These are phyloP conservation scores for Wickerhamiella lipophila DNA, from an alignment of 805 yeast genomes.

Conservation along the genomic window DNA sequence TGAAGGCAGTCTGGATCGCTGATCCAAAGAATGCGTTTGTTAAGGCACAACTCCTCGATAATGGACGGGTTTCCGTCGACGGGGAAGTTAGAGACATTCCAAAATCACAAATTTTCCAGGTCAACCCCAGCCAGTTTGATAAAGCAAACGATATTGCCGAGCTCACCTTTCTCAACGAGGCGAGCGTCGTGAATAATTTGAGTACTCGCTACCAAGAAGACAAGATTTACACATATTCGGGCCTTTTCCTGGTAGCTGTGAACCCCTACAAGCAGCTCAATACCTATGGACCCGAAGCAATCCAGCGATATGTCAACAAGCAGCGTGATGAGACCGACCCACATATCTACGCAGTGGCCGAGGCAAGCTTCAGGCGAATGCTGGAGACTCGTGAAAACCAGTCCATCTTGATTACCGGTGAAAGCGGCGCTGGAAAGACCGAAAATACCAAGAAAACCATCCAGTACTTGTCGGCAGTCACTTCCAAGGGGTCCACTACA, in stretches of 20 bases:
- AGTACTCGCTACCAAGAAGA: conserved; percentile 65
- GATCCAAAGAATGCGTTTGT: conserved; percentile 44
- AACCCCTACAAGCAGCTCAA: conserved; percentile 75
- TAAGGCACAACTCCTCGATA: conserved; percentile 35
- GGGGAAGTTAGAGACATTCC: conserved; percentile 25
- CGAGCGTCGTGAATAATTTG: conserved; percentile 82
- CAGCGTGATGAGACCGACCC: conserved; percentile 45
- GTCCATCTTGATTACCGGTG: conserved; percentile 94
- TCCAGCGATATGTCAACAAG: conserved; percentile 38
- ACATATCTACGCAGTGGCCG: conserved; percentile 84
- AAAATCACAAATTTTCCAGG: conserved; percentile 41
- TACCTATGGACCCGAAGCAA: conserved; percentile 50
- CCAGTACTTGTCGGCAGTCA: conserved; percentile 75
- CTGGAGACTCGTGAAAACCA: conserved; percentile 62
- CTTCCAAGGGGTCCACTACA: conserved; percentile 34
- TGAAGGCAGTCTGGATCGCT: conserved; percentile 68
- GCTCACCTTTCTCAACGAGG: conserved; percentile 84
- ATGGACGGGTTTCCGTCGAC: conserved; percentile 24
- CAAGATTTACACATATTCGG: conserved; percentile 84
- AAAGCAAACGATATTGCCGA: conserved; percentile 93
- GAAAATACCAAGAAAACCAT: conserved; percentile 92
- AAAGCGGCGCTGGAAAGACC: conserved; percentile 97
- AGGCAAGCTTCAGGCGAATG: conserved; percentile 69
- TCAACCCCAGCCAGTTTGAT: conserved; percentile 84
- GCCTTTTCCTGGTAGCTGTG: conserved; percentile 85